A percentile compares a stretch with the other conserved stretches of the same genome.
Evolutionary conservation across 2,329 filamentous ascomycete species (phyloP).

Genomic region (Tolypocladium pustulatum): DNA sequence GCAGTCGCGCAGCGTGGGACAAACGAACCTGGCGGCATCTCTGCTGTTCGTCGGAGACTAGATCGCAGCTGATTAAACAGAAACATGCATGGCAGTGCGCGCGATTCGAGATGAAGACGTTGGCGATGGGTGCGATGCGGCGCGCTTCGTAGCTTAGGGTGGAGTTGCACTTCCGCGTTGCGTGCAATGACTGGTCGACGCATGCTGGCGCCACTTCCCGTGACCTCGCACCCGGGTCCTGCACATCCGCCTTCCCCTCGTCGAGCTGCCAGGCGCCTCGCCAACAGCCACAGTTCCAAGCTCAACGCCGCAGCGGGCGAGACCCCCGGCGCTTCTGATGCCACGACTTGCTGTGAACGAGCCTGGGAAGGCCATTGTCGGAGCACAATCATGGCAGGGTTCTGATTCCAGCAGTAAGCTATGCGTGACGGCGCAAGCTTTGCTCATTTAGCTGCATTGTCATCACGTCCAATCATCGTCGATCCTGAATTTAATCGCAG

Average conservation of each 20-base stretch:
- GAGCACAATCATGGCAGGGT: background rate
- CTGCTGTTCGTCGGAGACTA: background rate
- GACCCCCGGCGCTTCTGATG: too few species aligned
- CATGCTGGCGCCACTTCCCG: background rate
- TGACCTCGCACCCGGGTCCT: background rate
- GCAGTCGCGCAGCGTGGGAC: background rate
- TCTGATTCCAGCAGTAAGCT: background rate
- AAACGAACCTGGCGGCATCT: conserved; percentile 17
- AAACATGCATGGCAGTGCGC: conserved; percentile 1
- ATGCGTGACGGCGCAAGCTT: background rate
- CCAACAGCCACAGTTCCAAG: too few species aligned
- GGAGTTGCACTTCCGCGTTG: background rate
- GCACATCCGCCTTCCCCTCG: background rate
- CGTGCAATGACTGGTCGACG: background rate
- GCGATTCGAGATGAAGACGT: background rate
- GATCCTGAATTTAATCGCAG: too few species aligned
- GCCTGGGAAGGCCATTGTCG: too few species aligned
- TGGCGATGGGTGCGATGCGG: background rate
- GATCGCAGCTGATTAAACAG: conserved; percentile 1
- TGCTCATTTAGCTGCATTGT: background rate
- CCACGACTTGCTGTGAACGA: too few species aligned
- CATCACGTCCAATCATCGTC: too few species aligned
- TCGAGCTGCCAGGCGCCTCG: background rate
- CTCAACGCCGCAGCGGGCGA: too few species aligned
- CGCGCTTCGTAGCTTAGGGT: background rate